Conservation (phyloP, 2,329 filamentous ascomycete genomes). For the Fusarium albidum region DNA sequence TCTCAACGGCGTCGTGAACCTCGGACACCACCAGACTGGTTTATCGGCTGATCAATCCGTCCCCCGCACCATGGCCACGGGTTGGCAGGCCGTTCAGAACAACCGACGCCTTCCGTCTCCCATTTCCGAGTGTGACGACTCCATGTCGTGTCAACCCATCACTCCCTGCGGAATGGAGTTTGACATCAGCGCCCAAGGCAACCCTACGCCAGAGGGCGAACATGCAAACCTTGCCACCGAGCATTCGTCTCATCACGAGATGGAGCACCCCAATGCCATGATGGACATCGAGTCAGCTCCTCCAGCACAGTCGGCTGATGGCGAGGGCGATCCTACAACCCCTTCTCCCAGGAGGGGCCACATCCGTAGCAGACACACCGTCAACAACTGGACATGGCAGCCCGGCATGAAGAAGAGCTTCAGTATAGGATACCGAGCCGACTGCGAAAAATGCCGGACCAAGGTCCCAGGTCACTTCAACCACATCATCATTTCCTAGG, state of each 20-base stretch:
- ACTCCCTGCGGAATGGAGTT: slow-evolving; percentile 44
- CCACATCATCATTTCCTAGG: slow-evolving; percentile 75
- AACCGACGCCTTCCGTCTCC: slow-evolving; percentile 65
- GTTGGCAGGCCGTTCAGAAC: slow-evolving; percentile 63
- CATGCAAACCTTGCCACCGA: slow-evolving; percentile 28
- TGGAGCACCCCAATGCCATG: slow-evolving; percentile 50
- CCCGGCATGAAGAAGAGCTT: slow-evolving; percentile 74
- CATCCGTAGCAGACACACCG: slow-evolving; percentile 65
- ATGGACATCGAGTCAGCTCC: slow-evolving; percentile 47
- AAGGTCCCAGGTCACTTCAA: slow-evolving; percentile 83
- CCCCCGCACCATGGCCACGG: slow-evolving; percentile 58
- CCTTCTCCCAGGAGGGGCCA: slow-evolving; percentile 64
- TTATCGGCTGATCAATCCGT: slow-evolving; percentile 53
- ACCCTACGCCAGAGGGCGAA: slow-evolving; percentile 40
- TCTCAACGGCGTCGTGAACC: slow-evolving; percentile 48
- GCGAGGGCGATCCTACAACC: slow-evolving; percentile 49
- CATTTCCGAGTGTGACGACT: slow-evolving; percentile 65
- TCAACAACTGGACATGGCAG: slow-evolving; percentile 68
- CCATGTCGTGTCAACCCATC: slow-evolving; percentile 49
- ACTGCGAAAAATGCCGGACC: slow-evolving; percentile 79
- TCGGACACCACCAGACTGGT: slow-evolving; percentile 51
- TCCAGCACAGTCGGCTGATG: slow-evolving; percentile 37
- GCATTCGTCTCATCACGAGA: slow-evolving; percentile 44
- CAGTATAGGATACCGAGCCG: slow-evolving; percentile 79
- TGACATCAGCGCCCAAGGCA: slow-evolving; percentile 46